These are phyloP conservation scores for Cladosporium cucumerinum DNA, from an alignment of 2,329 filamentous ascomycete genomes.

Conservation along the genomic window DNA sequence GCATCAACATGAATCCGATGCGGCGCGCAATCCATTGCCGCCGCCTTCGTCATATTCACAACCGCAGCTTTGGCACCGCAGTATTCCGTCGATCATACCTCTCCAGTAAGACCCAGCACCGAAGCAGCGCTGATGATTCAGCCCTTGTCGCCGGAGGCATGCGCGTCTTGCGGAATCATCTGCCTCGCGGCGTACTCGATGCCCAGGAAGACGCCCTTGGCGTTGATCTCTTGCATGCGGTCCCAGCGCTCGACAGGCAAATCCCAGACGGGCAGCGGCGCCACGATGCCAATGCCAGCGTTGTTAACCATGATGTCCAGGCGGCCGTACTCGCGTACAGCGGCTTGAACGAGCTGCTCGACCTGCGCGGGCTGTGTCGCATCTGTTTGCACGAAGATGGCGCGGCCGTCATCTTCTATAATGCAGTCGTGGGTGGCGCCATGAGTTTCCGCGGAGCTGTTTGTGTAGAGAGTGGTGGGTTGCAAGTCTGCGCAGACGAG, in stretches of 20 bases:
- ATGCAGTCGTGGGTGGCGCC: conserved; percentile 35
- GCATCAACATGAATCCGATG: conserved; percentile 31
- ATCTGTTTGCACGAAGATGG: conserved; percentile 39
- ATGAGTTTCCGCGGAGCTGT: conserved; percentile 21
- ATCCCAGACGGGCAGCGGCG: conserved; percentile 43
- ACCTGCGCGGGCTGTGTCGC: conserved; percentile 27
- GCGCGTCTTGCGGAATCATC: conserved; percentile 49
- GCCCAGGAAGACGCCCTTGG: conserved; percentile 40
- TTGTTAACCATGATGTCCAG: conserved; percentile 76
- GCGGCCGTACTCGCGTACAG: conserved; percentile 58
- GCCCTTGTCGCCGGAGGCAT: conserved; percentile 41
- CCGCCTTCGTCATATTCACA: conserved; percentile 27
- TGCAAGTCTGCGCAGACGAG: conserved; percentile 31
- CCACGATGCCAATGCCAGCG: conserved; percentile 59
- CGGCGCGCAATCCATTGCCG: conserved; percentile 30
- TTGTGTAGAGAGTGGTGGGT: conserved; percentile 20
- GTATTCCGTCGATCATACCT: conserved; percentile 21
- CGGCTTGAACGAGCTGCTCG: conserved; percentile 39
- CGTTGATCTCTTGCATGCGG: conserved; percentile 36
- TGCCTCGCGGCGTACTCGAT: conserved; percentile 48
- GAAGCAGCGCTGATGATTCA: conserved; percentile 52
- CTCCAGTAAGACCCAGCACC: conserved; percentile 41
- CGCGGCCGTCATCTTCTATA: conserved; percentile 30
- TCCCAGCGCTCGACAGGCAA: conserved; percentile 48
- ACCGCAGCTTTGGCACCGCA: conserved; percentile 30